Percentiles rank a stretch among this genome's conserved stretches.
phyloP scores from a whole-genome alignment of 2,329 filamentous ascomycete species.

The Aureobasidium melanogenum region DNA sequence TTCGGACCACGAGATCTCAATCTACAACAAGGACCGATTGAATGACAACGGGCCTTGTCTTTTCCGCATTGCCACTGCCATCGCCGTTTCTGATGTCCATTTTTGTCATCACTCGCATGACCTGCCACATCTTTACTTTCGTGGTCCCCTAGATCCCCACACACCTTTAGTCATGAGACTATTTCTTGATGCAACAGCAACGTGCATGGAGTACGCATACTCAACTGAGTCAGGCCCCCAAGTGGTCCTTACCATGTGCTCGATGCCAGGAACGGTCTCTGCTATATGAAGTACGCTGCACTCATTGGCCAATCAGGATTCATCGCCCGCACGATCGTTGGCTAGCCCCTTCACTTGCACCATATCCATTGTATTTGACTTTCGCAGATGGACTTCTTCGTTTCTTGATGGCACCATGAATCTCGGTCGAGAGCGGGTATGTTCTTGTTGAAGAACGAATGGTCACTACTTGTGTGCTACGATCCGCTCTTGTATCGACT shows the following conservation, averaged over 20 bases:
- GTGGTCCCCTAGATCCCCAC: neutral
- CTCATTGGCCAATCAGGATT: neutral
- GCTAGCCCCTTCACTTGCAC: neutral
- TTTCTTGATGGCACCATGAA: neutral
- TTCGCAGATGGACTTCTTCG: neutral
- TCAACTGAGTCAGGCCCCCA: neutral
- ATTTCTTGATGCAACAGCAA: neutral
- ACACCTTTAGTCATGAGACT: neutral
- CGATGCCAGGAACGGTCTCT: neutral
- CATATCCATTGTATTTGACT: neutral
- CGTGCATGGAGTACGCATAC: neutral
- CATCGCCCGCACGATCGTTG: neutral
- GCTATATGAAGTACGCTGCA: neutral
- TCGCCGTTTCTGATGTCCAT: neutral
- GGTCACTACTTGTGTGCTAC: neutral
- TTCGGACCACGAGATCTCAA: neutral
- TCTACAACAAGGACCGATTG: neutral
- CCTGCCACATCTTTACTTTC: neutral
- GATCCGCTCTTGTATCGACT: neutral
- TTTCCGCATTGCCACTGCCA: neutral
- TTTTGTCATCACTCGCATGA: neutral
- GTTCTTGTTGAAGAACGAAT: neutral
- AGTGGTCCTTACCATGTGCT: neutral
- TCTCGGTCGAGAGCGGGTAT: neutral
- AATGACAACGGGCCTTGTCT: neutral